Base-by-base conservation (phyloP, 2,329 filamentous ascomycete species). In the Nothomitra cinnamomea region DNA sequence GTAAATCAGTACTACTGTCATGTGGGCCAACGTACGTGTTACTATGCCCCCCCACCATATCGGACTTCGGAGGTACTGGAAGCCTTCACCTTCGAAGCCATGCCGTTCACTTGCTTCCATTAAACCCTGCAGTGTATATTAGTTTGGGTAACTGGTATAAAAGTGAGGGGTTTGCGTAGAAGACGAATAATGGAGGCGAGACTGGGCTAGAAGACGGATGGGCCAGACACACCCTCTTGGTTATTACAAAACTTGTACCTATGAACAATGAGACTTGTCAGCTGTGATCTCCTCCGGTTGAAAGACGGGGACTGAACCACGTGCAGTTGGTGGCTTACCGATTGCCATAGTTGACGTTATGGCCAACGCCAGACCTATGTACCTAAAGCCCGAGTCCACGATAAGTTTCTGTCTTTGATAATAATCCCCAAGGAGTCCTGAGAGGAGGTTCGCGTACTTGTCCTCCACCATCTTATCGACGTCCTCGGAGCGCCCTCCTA, bases 221-320 rank as follows among this genome's bases (percentile, higher is more conserved):
- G 12, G 12, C 8, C 12, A 22, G 56, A 66, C 70, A 67, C 72
- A 92, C 86, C 78, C 95, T 96, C 72, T 98, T 98, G 49, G 94
- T 98, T 63, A 98, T 95, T 61, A 98, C 90, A 69, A 98, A 98
- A 77, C 89, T 95, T 52, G 87, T 88, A 64, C 88, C 87, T 92
- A 61, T 36, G 28, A 28, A 28, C 13, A 24, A 12, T 8, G 13
- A n/a, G n/a, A 24, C 38, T 38, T 55, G 57, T 53, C 21, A 51
- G 42, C 13, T 45, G n/a, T 19, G 10, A 5, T n/a, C 19, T 53
- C 19, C 51, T 2, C 19, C 52, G 36, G 6, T 41, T n/a, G 32
- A 52, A 58, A 61, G 57, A n/a, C 17, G 42, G 19, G 12, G 38
- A 19, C 15, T 17, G 24, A 19, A 35, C n/a, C 32, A 25, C n/a